Evolutionary conservation across 1,284 basidiomycete genomes (phyloP).

Genomic region (Rhizopogon parksii): DNA sequence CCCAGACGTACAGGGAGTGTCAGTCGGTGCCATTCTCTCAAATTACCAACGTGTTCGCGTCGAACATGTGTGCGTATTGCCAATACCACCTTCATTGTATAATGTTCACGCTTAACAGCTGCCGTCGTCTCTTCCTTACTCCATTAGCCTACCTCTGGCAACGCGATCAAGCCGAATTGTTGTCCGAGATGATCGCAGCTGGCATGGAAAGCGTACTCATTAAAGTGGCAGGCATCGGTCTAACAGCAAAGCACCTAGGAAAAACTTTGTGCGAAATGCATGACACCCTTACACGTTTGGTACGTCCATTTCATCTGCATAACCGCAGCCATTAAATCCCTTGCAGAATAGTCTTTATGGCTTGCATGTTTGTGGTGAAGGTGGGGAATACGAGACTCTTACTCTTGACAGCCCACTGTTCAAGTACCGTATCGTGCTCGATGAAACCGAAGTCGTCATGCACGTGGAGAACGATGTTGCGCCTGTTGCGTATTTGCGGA

Average conservation of each 20-base stretch:
- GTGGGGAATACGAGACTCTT: slow-evolving; percentile 96
- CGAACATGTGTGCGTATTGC: slow-evolving; percentile 80
- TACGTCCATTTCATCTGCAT: slow-evolving; percentile 29
- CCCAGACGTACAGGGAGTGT: slow-evolving; percentile 82
- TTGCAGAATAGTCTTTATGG: slow-evolving; percentile 78
- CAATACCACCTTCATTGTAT: not conserved
- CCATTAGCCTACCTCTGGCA: slow-evolving; percentile 94
- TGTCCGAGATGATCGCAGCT: slow-evolving; percentile 80
- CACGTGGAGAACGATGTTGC: slow-evolving; percentile 73
- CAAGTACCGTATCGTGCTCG: slow-evolving; percentile 70
- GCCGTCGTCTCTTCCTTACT: slow-evolving; percentile 73
- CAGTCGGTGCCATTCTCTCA: slow-evolving; percentile 94
- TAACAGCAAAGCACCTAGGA: slow-evolving; percentile 75
- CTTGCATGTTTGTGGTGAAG: slow-evolving; percentile 94
- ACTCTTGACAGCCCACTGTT: slow-evolving; percentile 90
- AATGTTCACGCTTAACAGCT: slow-evolving; percentile 38
- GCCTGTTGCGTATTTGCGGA: slow-evolving; percentile 81
- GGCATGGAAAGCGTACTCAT: slow-evolving; percentile 84
- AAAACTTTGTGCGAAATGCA: slow-evolving; percentile 73
- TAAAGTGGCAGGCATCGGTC: slow-evolving; percentile 94
- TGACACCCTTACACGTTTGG: slow-evolving; percentile 67
- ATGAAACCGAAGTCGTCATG: slow-evolving; percentile 63
- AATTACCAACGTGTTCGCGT: slow-evolving; percentile 97
- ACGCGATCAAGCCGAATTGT: slow-evolving; percentile 75
- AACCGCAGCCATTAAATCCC: not conserved